A percentile compares a stretch with the other conserved stretches of the same genome.
Conservation (phyloP, 352 stramenopile species). For the Phytopythium chamaehyphon region DNA sequence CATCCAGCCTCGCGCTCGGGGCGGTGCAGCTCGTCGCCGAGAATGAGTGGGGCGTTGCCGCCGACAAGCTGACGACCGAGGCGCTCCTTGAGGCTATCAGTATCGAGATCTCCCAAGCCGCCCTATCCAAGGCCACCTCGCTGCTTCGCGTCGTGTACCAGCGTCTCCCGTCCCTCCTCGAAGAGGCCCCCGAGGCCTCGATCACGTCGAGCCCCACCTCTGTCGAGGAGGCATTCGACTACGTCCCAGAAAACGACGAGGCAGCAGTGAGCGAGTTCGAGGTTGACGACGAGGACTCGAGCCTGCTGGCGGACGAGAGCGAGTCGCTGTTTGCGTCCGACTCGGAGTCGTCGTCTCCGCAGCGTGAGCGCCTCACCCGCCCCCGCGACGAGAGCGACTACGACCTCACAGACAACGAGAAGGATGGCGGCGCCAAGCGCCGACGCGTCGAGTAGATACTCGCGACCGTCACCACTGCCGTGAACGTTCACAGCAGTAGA, state of each 20-base stretch:
- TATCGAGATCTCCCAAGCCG: conserved; percentile 16
- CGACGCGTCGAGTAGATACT: conserved; percentile 1
- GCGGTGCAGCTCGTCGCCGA: conserved; percentile 42
- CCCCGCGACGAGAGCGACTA: background rate
- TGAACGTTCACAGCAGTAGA: background rate
- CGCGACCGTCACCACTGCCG: background rate
- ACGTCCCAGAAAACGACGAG: background rate
- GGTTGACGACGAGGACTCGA: background rate
- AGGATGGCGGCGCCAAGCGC: background rate
- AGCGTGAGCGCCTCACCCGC: background rate
- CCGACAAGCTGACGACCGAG: conserved; percentile 15
- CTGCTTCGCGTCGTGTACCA: conserved; percentile 30
- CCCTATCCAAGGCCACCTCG: conserved; percentile 30
- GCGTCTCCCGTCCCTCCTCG: conserved; percentile 2
- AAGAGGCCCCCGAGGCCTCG: conserved; percentile 1
- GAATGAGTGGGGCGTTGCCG: conserved; percentile 26
- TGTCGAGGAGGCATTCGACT: conserved; percentile 10
- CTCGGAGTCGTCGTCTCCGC: conserved; percentile 4
- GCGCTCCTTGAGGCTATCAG: conserved; percentile 9
- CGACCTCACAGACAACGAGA: background rate
- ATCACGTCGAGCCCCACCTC: conserved; percentile 11
- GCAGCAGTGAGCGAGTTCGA: background rate
- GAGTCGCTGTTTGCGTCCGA: conserved; percentile 4
- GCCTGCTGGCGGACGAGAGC: conserved; percentile 6
- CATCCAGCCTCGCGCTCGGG: conserved; percentile 39